Evolutionary conservation across 1,284 basidiomycete genomes (phyloP).

Genomic region (Ustilago loliicola): DNA sequence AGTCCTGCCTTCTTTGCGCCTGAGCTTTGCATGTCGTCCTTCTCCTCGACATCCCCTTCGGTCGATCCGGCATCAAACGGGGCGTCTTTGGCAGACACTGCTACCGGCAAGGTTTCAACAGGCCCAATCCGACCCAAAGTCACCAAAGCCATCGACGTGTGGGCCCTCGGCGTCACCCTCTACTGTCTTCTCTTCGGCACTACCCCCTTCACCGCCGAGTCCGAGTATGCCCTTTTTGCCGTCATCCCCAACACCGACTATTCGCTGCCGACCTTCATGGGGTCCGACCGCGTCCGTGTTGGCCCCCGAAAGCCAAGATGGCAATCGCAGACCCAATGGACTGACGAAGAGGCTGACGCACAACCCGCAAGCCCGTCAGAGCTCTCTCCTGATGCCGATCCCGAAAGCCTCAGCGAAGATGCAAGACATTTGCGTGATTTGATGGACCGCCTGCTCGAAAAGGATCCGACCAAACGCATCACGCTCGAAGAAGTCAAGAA

Average conservation of each 20-base stretch:
- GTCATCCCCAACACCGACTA: conserved; percentile 86
- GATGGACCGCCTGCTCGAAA: conserved; percentile 83
- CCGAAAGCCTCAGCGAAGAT: conserved; percentile 47
- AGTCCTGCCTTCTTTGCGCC: conserved; percentile 98
- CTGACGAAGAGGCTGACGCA: conserved; percentile 57
- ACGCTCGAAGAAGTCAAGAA: conserved; percentile 85
- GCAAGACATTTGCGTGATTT: conserved; percentile 76
- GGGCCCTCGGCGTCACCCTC: conserved; percentile 97
- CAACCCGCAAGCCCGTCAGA: conserved; percentile 39
- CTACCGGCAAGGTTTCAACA: neutral
- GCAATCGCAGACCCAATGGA: conserved; percentile 51
- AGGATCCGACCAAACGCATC: conserved; percentile 83
- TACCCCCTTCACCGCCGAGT: conserved; percentile 78
- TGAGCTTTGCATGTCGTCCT: conserved; percentile 79
- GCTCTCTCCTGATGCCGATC: conserved; percentile 34
- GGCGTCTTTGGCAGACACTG: conserved; percentile 14
- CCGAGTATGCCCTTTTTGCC: conserved; percentile 86
- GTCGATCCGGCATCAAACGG: conserved; percentile 27
- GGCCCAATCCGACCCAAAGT: conserved; percentile 70
- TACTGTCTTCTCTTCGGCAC: conserved; percentile 93
- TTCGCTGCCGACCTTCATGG: conserved; percentile 80
- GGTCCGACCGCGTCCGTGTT: conserved; percentile 76
- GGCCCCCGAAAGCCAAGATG: conserved; percentile 59
- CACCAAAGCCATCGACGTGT: conserved; percentile 97
- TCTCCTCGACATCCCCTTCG: conserved; percentile 49